Percentiles rank a stretch among this genome's conserved stretches.
Evolutionary conservation across 495 filamentous ascomycete genomes (phyloP).

Genomic region (Xylaria curta): DNA sequence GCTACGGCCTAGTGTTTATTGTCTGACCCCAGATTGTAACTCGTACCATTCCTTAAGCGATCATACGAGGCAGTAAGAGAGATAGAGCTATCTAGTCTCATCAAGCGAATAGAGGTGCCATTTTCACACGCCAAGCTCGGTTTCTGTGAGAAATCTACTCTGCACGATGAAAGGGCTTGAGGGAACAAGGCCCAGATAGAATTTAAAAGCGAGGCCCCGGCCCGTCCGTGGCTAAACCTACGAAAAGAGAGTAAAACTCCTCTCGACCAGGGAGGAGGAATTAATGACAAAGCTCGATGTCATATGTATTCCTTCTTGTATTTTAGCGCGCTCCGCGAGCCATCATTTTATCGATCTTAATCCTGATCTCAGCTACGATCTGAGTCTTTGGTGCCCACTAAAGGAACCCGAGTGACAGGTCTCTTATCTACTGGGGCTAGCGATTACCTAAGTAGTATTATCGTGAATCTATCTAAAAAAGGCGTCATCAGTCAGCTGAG

Average conservation of each 20-base stretch:
- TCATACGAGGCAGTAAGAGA: conserved; percentile 24
- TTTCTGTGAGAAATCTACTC: neutral
- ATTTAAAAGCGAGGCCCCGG: neutral
- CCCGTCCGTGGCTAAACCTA: neutral
- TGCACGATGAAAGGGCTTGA: neutral
- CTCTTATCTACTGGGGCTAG: conserved; percentile 33
- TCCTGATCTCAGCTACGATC: conserved; percentile 18
- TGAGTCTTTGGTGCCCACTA: conserved; percentile 22
- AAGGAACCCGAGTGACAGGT: conserved; percentile 1
- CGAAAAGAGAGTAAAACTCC: neutral
- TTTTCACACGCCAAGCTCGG: conserved; percentile 5
- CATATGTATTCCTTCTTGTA: conserved; percentile 33
- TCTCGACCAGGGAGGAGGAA: conserved; percentile 15
- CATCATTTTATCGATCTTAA: conserved; percentile 31
- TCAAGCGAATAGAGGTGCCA: neutral
- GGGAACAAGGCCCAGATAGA: neutral
- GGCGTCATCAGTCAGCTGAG: conserved; percentile 32
- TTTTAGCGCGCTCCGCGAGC: conserved; percentile 36
- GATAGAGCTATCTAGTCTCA: conserved; percentile 13
- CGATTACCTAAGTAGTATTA: conserved; percentile 24
- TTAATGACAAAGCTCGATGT: neutral
- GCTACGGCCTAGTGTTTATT: conserved; percentile 18
- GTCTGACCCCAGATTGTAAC: conserved; percentile 27
- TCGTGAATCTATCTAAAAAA: conserved; percentile 33
- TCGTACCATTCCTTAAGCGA: conserved; percentile 25